Conservation (phyloP, 495 filamentous ascomycete species). For the Penicillium maclennaniae region DNA sequence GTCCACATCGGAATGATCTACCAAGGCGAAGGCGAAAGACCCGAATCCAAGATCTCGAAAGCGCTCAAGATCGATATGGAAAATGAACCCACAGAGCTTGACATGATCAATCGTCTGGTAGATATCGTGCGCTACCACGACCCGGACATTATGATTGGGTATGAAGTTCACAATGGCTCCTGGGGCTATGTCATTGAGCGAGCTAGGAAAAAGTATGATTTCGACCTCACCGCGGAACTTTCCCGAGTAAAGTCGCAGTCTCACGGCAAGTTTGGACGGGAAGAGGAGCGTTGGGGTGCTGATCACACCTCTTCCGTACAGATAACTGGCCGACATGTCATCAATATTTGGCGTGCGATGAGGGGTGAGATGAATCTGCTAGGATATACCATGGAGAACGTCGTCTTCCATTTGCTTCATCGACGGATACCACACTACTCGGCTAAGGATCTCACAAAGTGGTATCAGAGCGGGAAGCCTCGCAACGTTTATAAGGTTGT, state of each 20-base stretch:
- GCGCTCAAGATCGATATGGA: slow-evolving; percentile 57
- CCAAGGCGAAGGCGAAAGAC: slow-evolving; percentile 41
- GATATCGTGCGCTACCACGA: slow-evolving; percentile 81
- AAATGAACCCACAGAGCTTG: slow-evolving; percentile 74
- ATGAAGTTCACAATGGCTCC: slow-evolving; percentile 87
- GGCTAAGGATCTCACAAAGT: slow-evolving; percentile 70
- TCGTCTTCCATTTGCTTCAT: slow-evolving; percentile 88
- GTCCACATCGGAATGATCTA: slow-evolving; percentile 55
- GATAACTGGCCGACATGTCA: slow-evolving; percentile 88
- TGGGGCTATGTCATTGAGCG: slow-evolving; percentile 97
- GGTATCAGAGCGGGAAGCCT: slow-evolving; percentile 67
- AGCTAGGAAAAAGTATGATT: slow-evolving; percentile 80
- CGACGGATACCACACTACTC: slow-evolving; percentile 88
- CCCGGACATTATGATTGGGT: slow-evolving; percentile 92
- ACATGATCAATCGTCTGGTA: slow-evolving; percentile 75
- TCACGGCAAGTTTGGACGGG: slow-evolving; percentile 76
- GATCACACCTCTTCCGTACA: slow-evolving; percentile 82
- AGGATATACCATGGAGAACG: slow-evolving; percentile 96
- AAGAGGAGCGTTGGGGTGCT: slow-evolving; percentile 87
- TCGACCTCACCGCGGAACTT: slow-evolving; percentile 83
- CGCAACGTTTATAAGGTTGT: slow-evolving; percentile 70
- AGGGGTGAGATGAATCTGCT: slow-evolving; percentile 81
- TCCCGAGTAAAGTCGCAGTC: slow-evolving; percentile 82
- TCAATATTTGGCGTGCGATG: slow-evolving; percentile 98
- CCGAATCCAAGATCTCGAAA: slow-evolving; percentile 47